Base-by-base conservation (phyloP, 306 rosid species). In the Gastrolobium villosum region DNA sequence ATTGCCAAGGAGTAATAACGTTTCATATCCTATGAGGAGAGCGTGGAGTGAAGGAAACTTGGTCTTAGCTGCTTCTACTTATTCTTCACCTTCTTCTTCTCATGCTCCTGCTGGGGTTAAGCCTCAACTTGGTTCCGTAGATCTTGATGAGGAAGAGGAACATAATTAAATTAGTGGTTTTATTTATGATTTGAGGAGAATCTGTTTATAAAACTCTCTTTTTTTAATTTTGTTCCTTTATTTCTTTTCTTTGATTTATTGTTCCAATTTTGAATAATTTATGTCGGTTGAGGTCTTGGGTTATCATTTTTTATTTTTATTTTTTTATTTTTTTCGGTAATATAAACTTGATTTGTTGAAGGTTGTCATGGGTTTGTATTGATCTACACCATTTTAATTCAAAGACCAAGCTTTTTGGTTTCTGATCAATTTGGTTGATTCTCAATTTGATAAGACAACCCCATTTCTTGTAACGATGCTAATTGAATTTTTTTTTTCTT, bases 11-110 rank as follows among this genome's bases (percentile, higher is more conserved):
- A 5, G 77, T 40, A 82, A 76, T 15, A 80, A 26, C 20, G 74
- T 91, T 10, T 76, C 86, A 0, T 91, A 89, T 72, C 96, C 93
- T 0, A 54, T 91, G 20, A 86, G 92, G 49, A 79, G 91, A 61
- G 86, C 93, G 0, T 89, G 93, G 93, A 91, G 96, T 65, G 96
- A 91, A 55, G 90, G 93, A 0, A 75, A 72, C 37, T 66, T 84
- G 84, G 3, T 11, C 15, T 2, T 46, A 4, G 39, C 70, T n/a
- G 15, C 79, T 68, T 80, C 93, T 0, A 5, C 45, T 15, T 63
- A 79, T 48, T 77, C 89, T 32, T 86, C 86, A 0, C 79, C 76
- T 30, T 76, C 87, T 46, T 5, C 68, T 13, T 75, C 89, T 44
- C 53, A 84, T 0, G 54, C 83, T 5, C 41, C 28, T 0, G 48